Percentiles rank a stretch among this genome's conserved stretches.
phyloP scores from a whole-genome alignment of 768 basidiomycete genomes.

The Boletus reticuloceps region DNA sequence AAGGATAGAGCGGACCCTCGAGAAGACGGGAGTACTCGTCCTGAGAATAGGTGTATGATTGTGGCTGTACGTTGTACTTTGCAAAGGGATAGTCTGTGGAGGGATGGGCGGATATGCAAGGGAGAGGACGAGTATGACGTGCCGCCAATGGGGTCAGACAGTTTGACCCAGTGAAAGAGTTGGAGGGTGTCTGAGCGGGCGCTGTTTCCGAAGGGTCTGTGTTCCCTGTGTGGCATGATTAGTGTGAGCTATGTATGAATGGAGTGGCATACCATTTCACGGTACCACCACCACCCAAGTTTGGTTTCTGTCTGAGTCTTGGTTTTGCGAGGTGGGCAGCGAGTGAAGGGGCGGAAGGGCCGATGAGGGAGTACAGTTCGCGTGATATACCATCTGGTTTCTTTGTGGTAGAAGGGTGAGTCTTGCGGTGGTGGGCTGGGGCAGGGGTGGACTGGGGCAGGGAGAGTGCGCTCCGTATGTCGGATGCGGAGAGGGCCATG shows the following conservation, averaged over 20 bases:
- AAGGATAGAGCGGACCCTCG: constrained; percentile 48
- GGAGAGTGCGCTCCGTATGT: constrained; percentile 82
- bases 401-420: constrained; percentile 36
- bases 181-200: constrained; percentile 67
- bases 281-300: constrained; percentile 57
- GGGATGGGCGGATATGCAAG: background rate
- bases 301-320: constrained; percentile 84
- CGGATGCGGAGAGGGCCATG: constrained; percentile 73
- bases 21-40: constrained; percentile 86
- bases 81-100: constrained; percentile 72
- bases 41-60: constrained; percentile 69
- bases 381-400: constrained; percentile 91
- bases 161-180: constrained; percentile 83
- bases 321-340: constrained; percentile 78
- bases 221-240: constrained; percentile 56
- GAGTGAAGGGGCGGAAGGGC: constrained; percentile 86
- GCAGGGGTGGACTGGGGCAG: constrained; percentile 41
- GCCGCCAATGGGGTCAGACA: constrained; percentile 56
- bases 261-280: constrained; percentile 63
- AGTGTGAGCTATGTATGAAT: background rate
- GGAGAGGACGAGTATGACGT: constrained; percentile 17
- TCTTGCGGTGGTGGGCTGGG: constrained; percentile 38
- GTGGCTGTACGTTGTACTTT: constrained; percentile 73
- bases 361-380: constrained; percentile 92
- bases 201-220: constrained; percentile 67